phyloP scores from a whole-genome alignment of 176 grass and related monocot genomes.

The Triticum timopheevii region DNA sequence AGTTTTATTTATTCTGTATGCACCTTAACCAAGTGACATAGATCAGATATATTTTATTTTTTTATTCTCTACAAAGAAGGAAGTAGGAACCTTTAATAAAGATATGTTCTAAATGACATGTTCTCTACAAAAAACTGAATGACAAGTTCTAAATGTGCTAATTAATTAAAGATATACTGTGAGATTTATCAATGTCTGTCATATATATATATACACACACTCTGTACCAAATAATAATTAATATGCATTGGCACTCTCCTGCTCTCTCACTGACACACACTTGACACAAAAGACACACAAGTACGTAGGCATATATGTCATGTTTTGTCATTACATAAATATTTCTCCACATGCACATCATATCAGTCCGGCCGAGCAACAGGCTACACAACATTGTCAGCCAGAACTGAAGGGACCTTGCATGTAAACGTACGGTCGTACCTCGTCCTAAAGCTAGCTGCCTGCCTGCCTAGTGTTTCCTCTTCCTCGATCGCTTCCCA shows the following conservation, averaged over 20 bases:
- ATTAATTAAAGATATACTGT: too few relatives aligned
- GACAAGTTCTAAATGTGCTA: too few relatives aligned
- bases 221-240: background rate
- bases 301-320: background rate
- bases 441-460: constrained; percentile 29
- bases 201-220: too few relatives aligned
- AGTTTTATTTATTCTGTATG: too few relatives aligned
- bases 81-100: too few relatives aligned
- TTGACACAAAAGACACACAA: background rate
- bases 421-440: constrained; percentile 3
- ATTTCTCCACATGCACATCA: background rate
- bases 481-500: constrained; percentile 27
- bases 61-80: too few relatives aligned
- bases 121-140: too few relatives aligned
- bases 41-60: too few relatives aligned
- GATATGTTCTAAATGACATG: too few relatives aligned
- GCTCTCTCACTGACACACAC: background rate
- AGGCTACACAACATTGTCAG: background rate
- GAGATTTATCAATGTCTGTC: too few relatives aligned
- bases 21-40: too few relatives aligned
- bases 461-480: constrained; percentile 36
- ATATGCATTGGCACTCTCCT: background rate
- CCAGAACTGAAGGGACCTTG: constrained; percentile 27
- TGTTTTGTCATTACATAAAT: background rate
- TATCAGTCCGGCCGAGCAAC: background rate